Evolutionary conservation across 2,329 filamentous ascomycete species (phyloP).

Genomic region (Chaetomiaceae sp.): DNA sequence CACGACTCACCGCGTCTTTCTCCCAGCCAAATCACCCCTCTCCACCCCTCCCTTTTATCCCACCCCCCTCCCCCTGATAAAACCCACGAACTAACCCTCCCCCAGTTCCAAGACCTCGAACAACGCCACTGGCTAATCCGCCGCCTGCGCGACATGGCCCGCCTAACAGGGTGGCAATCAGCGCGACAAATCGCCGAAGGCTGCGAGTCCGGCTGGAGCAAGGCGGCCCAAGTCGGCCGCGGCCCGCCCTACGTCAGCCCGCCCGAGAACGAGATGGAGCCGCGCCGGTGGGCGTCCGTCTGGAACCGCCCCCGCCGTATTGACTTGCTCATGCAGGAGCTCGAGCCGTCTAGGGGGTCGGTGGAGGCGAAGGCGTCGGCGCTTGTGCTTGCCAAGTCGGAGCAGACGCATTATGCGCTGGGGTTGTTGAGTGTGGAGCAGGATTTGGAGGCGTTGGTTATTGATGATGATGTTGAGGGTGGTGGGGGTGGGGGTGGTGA

Average conservation of each 20-base stretch:
- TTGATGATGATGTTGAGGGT: conserved; percentile 37
- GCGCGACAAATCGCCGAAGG: conserved; percentile 75
- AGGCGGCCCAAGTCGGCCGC: conserved; percentile 64
- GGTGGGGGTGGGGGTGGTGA: neutral
- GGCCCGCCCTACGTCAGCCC: conserved; percentile 68
- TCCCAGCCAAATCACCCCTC: neutral
- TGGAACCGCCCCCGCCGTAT: conserved; percentile 49
- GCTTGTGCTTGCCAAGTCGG: conserved; percentile 57
- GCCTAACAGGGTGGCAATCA: conserved; percentile 82
- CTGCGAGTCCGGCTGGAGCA: conserved; percentile 80
- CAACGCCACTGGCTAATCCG: conserved; percentile 77
- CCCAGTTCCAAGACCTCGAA: conserved; percentile 61
- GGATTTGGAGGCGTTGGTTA: conserved; percentile 60
- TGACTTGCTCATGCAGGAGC: conserved; percentile 47
- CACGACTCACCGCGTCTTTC: too few relatives aligned
- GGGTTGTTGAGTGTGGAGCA: conserved; percentile 74
- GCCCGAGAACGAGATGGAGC: conserved; percentile 35
- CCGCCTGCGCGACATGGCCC: conserved; percentile 68
- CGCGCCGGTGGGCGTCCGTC: conserved; percentile 36
- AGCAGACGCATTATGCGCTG: conserved; percentile 69
- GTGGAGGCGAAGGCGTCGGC: too few relatives aligned
- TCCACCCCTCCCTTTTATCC: neutral
- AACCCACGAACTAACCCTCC: neutral
- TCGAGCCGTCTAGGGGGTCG: conserved; percentile 27
- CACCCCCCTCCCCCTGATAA: neutral